Percentiles rank a stretch among this genome's conserved stretches.
phyloP scores from a whole-genome alignment of 345 rosid genomes.

The Hirschfeldia incana region DNA sequence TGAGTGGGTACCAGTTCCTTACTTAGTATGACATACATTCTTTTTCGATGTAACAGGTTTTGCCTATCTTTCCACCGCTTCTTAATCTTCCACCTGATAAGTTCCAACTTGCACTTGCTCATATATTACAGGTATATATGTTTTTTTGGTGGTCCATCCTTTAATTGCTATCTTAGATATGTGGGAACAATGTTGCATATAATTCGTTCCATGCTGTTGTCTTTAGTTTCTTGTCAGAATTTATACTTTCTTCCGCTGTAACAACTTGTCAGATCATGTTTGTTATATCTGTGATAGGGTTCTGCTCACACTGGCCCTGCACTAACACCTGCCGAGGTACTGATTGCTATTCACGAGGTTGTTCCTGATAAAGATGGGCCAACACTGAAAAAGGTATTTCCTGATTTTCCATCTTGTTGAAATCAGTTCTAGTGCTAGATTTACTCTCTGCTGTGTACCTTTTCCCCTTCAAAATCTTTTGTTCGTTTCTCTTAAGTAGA shows the following conservation, averaged over 20 bases:
- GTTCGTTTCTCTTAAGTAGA: constrained; percentile 1
- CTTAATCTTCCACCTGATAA: constrained; percentile 86
- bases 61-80: constrained; percentile 91
- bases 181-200: constrained; percentile 1
- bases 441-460: neutral
- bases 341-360: constrained; percentile 91
- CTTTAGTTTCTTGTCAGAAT: neutral
- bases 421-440: too few species aligned
- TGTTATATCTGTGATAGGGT: constrained; percentile 62
- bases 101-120: constrained; percentile 95
- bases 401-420: constrained; percentile 7
- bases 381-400: constrained; percentile 75
- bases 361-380: constrained; percentile 85
- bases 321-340: constrained; percentile 92
- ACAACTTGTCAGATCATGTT: constrained; percentile 10
- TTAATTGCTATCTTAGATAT: constrained; percentile 9
- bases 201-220: neutral
- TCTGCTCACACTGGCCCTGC: constrained; percentile 99
- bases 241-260: constrained; percentile 12
- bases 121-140: constrained; percentile 78
- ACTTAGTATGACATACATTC: neutral
- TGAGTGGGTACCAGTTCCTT: constrained; percentile 6
- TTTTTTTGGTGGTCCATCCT: constrained; percentile 22
- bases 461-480: neutral
- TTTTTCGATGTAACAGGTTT: constrained; percentile 54